Base-by-base conservation (phyloP, 768 basidiomycete genomes). In the Rhodotorula babjevae region DNA sequence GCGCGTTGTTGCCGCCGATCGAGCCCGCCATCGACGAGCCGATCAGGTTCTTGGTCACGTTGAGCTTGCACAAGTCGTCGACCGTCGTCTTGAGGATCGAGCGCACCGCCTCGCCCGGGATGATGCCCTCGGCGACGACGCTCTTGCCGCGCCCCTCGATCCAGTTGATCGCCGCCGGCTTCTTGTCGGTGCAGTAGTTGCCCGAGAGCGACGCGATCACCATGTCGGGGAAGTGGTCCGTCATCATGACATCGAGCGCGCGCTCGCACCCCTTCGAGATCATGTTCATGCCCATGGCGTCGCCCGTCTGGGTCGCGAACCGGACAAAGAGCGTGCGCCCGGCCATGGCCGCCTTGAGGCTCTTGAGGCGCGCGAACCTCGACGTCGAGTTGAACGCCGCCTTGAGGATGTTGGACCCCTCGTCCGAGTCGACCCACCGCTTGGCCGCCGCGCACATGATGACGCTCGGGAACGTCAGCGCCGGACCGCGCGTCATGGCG, bases 211-310 rank as follows among this genome's bases (percentile, higher is more conserved):
- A 91, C 47, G 96, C 85, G 55, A 93, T 87, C 67, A 87, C 81
- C 94, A 97, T 97, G 71, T 89, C 88, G 8, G 95, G 95, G 84
- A 92, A 99, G 78, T 88, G 82, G 62, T 84, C 84, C 76, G 86
- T 84, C 86, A 92, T 85, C 69, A 84, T 78, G 31, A 84, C 86
- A 78, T 90, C 92, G 21, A 99, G 85, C 31, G 93, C 93, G 82
- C 90, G 91, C 84, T 98, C 96, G 18, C 93, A 93, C 6, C 94
- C 96, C 83, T 99, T 99, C 16, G 90, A 91, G 79, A 98, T 96
- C 96, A 98, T 99, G 84, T 99, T 99, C 96, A 99, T 99, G 27
- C 96, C 96, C 95, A 98, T 99, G 55, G 96, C 95, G 79, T 98
- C 95, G 44, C 94, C 96, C 0, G 96, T 98, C 66, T 87, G 88